These are phyloP conservation scores for Nicotiana paniculata DNA, from an alignment of 257 asterid genomes.

Conservation along the genomic window DNA sequence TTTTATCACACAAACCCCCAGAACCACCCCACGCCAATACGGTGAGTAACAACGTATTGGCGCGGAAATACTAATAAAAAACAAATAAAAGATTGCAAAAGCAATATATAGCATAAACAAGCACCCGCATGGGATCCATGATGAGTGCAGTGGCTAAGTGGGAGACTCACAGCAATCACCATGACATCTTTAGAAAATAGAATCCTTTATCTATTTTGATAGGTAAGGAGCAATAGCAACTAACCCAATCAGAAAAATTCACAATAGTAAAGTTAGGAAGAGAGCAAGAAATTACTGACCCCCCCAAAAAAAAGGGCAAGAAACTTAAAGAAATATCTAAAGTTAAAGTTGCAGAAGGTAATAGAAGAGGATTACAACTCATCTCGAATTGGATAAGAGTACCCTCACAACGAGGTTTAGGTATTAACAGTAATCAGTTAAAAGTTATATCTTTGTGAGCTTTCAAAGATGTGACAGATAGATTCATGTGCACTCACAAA, in stretches of 20 bases:
- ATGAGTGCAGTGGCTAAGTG: not conserved
- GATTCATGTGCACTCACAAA: not conserved
- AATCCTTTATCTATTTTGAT: not conserved
- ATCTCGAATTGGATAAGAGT: not conserved
- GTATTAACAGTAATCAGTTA: not conserved
- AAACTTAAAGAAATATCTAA: not conserved
- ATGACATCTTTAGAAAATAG: not conserved
- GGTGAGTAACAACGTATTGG: too few species aligned
- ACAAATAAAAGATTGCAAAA: not conserved
- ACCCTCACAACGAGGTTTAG: not conserved
- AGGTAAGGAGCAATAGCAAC: not conserved
- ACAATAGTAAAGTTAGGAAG: not conserved
- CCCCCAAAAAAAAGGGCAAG: not conserved
- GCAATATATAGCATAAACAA: not conserved
- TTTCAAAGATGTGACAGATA: not conserved
- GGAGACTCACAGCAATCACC: not conserved
- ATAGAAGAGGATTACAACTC: not conserved
- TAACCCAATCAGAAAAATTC: not conserved
- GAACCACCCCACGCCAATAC: too few species aligned
- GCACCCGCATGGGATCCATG: not conserved
- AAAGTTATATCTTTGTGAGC: not conserved
- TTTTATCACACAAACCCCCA: too few species aligned
- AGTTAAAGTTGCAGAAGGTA: not conserved
- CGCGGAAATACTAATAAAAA: not conserved
- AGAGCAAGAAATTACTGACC: not conserved